phyloP scores from a whole-genome alignment of 1,284 basidiomycete species.

The Pseudozyma tsukubaensis region DNA sequence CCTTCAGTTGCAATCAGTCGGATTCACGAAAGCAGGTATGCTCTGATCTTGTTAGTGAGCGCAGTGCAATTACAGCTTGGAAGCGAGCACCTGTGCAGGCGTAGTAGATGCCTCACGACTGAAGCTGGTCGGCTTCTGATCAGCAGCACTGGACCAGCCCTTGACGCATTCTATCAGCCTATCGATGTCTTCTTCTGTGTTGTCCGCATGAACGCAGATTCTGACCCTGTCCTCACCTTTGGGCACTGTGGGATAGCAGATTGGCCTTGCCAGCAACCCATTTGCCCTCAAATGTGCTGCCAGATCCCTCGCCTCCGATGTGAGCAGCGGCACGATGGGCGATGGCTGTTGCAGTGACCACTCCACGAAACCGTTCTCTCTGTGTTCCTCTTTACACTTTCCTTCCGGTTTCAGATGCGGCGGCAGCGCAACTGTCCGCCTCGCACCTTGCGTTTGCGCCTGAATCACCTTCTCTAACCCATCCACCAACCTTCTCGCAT shows the following conservation, averaged over 20 bases:
- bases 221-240: constrained; percentile 83
- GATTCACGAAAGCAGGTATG: not conserved
- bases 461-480: constrained; percentile 26
- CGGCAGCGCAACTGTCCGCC: constrained; percentile 20
- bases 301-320: constrained; percentile 78
- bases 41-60: not conserved
- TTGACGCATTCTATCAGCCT: constrained; percentile 49
- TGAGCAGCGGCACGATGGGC: constrained; percentile 88
- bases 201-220: constrained; percentile 83
- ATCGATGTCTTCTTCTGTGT: constrained; percentile 77
- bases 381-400: not conserved
- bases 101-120: not conserved
- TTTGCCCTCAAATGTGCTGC: constrained; percentile 75
- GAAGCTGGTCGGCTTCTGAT: not conserved
- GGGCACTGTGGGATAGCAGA: constrained; percentile 80
- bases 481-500: constrained; percentile 10
- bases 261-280: constrained; percentile 80
- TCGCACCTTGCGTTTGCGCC: not conserved
- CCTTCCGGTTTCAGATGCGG: constrained; percentile 14
- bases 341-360: constrained; percentile 64
- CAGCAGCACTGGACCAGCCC: constrained; percentile 18
- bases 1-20: not conserved
- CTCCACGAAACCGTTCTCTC: constrained; percentile 16
- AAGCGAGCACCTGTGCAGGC: constrained; percentile 12
- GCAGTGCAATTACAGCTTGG: constrained; percentile 23